phyloP scores from a whole-genome alignment of 768 basidiomycete species.

The Polyporus arcularius region DNA sequence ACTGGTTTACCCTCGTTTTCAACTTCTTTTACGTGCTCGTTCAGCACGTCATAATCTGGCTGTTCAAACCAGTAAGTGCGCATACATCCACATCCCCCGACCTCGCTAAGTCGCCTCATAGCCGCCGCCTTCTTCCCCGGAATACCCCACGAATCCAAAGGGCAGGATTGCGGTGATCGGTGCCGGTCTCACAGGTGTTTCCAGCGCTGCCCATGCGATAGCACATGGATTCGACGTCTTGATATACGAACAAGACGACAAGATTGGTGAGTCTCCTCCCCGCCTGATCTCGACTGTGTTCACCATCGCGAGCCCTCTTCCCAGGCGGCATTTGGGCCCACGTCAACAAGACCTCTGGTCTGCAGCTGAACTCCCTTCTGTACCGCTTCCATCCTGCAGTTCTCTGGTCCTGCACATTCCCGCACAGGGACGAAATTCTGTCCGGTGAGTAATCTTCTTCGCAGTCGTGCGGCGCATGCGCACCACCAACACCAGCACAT shows the following conservation, averaged over 20 bases:
- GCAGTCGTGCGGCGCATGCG: neutral
- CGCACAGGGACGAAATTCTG: constrained; percentile 52
- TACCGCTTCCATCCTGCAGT: constrained; percentile 54
- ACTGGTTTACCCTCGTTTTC: constrained; percentile 20
- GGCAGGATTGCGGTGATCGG: constrained; percentile 53
- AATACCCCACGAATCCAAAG: constrained; percentile 13
- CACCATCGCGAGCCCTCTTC: constrained; percentile 4
- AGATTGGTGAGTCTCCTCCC: constrained; percentile 22
- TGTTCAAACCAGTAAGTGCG: constrained; percentile 41
- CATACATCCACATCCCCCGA: no score
- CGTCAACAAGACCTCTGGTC: constrained; percentile 51
- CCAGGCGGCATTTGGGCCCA: constrained; percentile 54
- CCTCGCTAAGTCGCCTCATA: neutral
- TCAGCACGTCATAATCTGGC: constrained; percentile 38
- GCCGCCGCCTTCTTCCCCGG: constrained; percentile 23
- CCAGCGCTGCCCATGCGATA: constrained; percentile 53
- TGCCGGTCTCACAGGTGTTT: constrained; percentile 52
- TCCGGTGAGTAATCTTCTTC: constrained; percentile 30
- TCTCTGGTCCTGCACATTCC: constrained; percentile 47
- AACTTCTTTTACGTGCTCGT: constrained; percentile 34
- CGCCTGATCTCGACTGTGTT: constrained; percentile 13
- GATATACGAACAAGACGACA: constrained; percentile 41
- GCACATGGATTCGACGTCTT: constrained; percentile 56
- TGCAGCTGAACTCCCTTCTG: constrained; percentile 51
- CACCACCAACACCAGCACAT: neutral